Conservation (phyloP, 2,329 filamentous ascomycete species). For the Hymenotorrendiella dingleyae region DNA sequence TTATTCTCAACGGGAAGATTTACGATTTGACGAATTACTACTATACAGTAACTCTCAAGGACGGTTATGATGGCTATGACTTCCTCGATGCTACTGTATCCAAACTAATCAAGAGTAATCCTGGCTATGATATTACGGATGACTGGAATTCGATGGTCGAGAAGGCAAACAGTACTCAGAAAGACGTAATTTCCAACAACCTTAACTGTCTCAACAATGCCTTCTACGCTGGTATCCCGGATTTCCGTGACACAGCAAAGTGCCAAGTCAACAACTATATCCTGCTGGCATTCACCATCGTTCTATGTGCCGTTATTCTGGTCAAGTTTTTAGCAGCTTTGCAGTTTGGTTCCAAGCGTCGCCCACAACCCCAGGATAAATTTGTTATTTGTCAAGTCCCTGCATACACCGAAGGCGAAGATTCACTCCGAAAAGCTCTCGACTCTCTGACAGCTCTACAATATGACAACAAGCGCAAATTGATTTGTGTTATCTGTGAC, state of each 20-base stretch:
- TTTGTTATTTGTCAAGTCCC: conserved; percentile 98
- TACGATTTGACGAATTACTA: conserved; percentile 95
- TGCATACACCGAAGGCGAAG: conserved; percentile 96
- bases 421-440: conserved; percentile 84
- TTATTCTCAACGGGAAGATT: conserved; percentile 66
- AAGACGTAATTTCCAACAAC: conserved; percentile 53
- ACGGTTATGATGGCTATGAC: conserved; percentile 47
- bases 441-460: conserved; percentile 91
- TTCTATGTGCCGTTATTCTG: conserved; percentile 73
- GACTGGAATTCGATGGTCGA: conserved; percentile 53
- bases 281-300: conserved; percentile 76
- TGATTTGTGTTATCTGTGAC: conserved; percentile 94
- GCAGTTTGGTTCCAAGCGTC: conserved; percentile 86
- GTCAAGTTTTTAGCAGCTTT: conserved; percentile 90
- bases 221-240: conserved; percentile 76
- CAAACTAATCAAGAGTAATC: conserved; percentile 64
- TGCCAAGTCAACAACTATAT: conserved; percentile 92
- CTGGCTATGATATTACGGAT: conserved; percentile 71
- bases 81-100: conserved; percentile 69
- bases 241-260: conserved; percentile 71
- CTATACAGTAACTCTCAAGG: conserved; percentile 58
- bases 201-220: conserved; percentile 75
- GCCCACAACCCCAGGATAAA: conserved; percentile 88
- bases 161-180: conserved; percentile 44
- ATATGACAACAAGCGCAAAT: conserved; percentile 97